Evolutionary conservation across 208 protist species (phyloP).

Genomic region (Trypanosomatidae sp.): DNA sequence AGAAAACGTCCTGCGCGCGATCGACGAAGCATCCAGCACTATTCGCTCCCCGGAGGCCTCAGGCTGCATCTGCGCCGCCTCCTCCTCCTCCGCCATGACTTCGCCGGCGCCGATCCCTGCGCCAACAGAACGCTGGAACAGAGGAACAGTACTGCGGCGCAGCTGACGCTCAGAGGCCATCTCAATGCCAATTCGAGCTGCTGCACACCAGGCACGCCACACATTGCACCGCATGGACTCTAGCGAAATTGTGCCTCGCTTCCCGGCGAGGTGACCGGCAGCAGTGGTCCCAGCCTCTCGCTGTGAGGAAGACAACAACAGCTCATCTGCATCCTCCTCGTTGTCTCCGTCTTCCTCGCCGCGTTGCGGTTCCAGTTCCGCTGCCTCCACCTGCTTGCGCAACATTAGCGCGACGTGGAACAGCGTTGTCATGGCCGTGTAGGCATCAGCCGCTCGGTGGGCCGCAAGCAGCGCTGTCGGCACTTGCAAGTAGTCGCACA

Average conservation of each 20-base stretch:
- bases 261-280: background rate
- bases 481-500: constrained; percentile 40
- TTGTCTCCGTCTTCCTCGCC: constrained; percentile 5
- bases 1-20: constrained; percentile 11
- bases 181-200: constrained; percentile 28
- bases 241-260: background rate
- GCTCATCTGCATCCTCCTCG: constrained; percentile 5
- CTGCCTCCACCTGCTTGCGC: constrained; percentile 19
- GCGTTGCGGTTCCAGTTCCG: constrained; percentile 3
- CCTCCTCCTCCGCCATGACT: constrained; percentile 9
- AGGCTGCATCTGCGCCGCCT: background rate
- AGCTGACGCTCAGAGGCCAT: constrained; percentile 1
- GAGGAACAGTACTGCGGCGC: constrained; percentile 22
- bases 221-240: constrained; percentile 14
- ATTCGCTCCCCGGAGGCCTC: background rate
- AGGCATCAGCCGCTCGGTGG: constrained; percentile 49
- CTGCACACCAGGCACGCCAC: constrained; percentile 24
- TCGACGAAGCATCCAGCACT: background rate
- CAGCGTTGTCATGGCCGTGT: constrained; percentile 70
- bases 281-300: background rate
- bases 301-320: constrained; percentile 1
- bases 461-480: constrained; percentile 47
- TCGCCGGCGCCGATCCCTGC: background rate
- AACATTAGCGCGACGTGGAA: constrained; percentile 54
- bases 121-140: constrained; percentile 6